Evolutionary conservation across 2,329 filamentous ascomycete genomes (phyloP).

Genomic region (Dactylellina cionopaga): DNA sequence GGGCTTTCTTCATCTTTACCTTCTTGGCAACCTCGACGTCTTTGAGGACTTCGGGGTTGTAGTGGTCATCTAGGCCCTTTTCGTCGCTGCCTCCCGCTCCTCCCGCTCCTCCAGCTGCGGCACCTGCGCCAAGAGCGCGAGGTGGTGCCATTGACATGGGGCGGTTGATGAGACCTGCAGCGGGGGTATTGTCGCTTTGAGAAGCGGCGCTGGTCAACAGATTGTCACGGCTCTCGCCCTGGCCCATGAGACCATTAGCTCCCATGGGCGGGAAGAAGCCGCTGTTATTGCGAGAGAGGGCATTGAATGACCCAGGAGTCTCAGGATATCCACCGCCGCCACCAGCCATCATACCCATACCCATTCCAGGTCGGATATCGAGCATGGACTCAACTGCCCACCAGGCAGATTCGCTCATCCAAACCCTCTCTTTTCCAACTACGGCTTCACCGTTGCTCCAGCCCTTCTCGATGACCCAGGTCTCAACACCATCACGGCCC

Average conservation of each 20-base stretch:
- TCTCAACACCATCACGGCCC: slow-evolving; percentile 90
- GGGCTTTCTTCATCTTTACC: slow-evolving; percentile 18
- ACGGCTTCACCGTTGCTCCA: slow-evolving; percentile 99
- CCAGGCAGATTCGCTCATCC: slow-evolving; percentile 94
- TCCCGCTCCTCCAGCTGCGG: neutral
- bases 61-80: slow-evolving; percentile 36
- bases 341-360: slow-evolving; percentile 60
- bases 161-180: slow-evolving; percentile 44
- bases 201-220: slow-evolving; percentile 65
- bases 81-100: too few species aligned
- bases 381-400: slow-evolving; percentile 98
- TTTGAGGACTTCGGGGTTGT: slow-evolving; percentile 42
- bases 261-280: slow-evolving; percentile 76
- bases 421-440: slow-evolving; percentile 87
- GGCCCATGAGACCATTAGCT: slow-evolving; percentile 65
- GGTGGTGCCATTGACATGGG: slow-evolving; percentile 61
- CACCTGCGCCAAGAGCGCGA: slow-evolving; percentile 57
- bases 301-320: slow-evolving; percentile 58
- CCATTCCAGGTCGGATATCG: slow-evolving; percentile 67
- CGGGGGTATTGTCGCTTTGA: slow-evolving; percentile 59
- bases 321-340: slow-evolving; percentile 76
- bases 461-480: slow-evolving; percentile 90
- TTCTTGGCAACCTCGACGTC: slow-evolving; percentile 50
- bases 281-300: slow-evolving; percentile 60
- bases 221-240: slow-evolving; percentile 75